A percentile compares a stretch with the other conserved stretches of the same genome.
phyloP scores from a whole-genome alignment of 768 basidiomycete genomes.

The Coprinopsis marcescibilis region DNA sequence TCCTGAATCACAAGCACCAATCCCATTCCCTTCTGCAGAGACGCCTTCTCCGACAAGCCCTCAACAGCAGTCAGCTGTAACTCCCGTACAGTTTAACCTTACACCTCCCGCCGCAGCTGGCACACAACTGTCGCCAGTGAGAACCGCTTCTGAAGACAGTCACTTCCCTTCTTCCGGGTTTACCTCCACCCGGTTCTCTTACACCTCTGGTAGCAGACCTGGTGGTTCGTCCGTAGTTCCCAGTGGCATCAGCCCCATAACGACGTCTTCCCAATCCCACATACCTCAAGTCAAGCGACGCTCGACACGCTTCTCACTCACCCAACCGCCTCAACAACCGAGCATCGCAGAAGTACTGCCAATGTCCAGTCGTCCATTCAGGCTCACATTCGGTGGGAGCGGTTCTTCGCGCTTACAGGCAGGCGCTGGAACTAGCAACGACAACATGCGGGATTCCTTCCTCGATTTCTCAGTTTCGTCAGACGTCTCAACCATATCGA shows the following conservation, averaged over 20 bases:
- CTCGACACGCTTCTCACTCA: neutral
- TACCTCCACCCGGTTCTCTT: neutral
- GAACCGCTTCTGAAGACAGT: neutral
- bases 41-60: too few species aligned
- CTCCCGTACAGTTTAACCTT: neutral
- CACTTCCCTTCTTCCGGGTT: neutral
- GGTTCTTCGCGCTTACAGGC: too few species aligned
- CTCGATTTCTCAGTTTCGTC: constrained; percentile 33
- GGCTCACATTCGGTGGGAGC: too few species aligned
- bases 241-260: neutral
- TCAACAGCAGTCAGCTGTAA: neutral
- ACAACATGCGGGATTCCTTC: constrained; percentile 25
- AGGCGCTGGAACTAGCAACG: too few species aligned
- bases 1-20: constrained; percentile 6
- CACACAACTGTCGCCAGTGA: too few species aligned
- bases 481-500: constrained; percentile 22
- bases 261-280: too few species aligned
- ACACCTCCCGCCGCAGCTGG: neutral
- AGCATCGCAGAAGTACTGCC: neutral
- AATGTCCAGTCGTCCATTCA: neutral
- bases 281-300: neutral
- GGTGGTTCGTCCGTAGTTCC: neutral
- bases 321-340: neutral
- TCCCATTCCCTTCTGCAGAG: neutral
- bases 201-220: neutral